Evolutionary conservation across 108 stramenopile genomes (phyloP), one percentile per base, ranked within the genome.

Genomic region (Parietichytrium sp.): DNA sequence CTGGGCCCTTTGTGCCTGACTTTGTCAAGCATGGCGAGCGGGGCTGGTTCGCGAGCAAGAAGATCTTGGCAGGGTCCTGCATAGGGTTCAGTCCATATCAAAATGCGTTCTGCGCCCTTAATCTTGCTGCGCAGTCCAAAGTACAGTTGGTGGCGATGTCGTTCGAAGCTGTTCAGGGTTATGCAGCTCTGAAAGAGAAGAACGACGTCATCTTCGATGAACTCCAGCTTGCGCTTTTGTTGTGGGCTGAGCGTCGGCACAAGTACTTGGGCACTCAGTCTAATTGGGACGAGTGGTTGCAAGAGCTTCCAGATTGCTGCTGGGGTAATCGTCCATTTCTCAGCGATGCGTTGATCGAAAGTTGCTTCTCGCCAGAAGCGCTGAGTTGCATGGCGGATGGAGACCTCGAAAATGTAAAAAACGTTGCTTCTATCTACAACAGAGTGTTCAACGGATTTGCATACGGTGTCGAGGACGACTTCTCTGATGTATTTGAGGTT

Each of bases 141-240:
- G 23, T 23, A 10, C 61, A 33, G 33, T 42, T 72, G 3, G 42
- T 72, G 33, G 6, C 10, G 10, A 45, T 72, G 13, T 33, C 61
- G 29, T 16, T 42, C 23, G 61, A 72, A n/a, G 61, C 61, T 47
- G 38, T 72, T 7, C 61, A 27, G 15, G 61, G 61, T n/a, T 72
- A 72, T 2, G 29, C 36, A 42, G 23, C 61, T 6, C 33, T 72
- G 61, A 33, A 42, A 33, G 20, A 36, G 61, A 42, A 33, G 38
- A 72, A 72, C 15, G 38, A 33, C n/a, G 20, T 45, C 16, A 36
- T 25, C 33, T 72, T 72, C 25, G 42, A 72, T 42, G 13, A 23
- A 23, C 33, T 72, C 61, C 38, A 72, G 61, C 61, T 72, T 27
- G 61, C 61, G n/a, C 61, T 72, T 6, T 25, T 72, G 10, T 20